phyloP scores from a whole-genome alignment of 805 yeast species.

The Kregervanrija delftensis region DNA sequence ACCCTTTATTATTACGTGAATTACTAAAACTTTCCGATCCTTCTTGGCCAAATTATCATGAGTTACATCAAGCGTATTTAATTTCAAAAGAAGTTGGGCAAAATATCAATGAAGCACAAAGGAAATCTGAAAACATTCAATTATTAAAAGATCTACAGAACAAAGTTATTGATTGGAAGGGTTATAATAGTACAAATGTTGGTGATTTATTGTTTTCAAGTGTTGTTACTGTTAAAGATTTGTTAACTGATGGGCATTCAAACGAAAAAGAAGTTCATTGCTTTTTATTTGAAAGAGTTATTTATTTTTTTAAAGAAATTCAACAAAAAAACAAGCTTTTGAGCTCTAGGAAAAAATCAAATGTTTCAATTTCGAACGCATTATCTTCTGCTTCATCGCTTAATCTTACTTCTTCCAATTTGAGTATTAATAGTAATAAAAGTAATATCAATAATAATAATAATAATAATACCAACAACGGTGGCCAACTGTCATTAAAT shows the following conservation, averaged over 20 bases:
- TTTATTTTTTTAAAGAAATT: constrained; percentile 59
- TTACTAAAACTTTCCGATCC: constrained; percentile 58
- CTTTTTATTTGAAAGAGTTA: constrained; percentile 69
- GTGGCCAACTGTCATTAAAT: constrained; percentile 20
- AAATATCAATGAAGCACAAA: constrained; percentile 87
- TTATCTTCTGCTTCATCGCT: constrained; percentile 1
- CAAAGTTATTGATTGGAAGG: constrained; percentile 88
- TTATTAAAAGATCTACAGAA: constrained; percentile 60
- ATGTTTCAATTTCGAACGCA: constrained; percentile 31
- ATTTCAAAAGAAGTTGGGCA: constrained; percentile 80
- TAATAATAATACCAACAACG: constrained; percentile 4
- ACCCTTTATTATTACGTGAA: constrained; percentile 77
- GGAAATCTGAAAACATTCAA: constrained; percentile 81
- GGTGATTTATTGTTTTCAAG: constrained; percentile 83
- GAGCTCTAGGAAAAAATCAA: constrained; percentile 40
- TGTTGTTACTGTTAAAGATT: constrained; percentile 59
- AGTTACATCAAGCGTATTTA: constrained; percentile 61
- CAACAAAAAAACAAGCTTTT: constrained; percentile 42
- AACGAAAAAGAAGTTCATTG: constrained; percentile 84
- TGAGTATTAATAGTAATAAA: no score
- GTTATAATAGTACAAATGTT: constrained; percentile 68
- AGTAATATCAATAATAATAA: not conserved
- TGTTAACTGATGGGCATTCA: constrained; percentile 42
- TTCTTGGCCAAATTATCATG: constrained; percentile 50
- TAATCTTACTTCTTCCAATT: no score